A percentile compares a stretch with the other conserved stretches of the same genome.
phyloP scores from a whole-genome alignment of 345 rosid genomes.

The Hibiscus mutabilis region DNA sequence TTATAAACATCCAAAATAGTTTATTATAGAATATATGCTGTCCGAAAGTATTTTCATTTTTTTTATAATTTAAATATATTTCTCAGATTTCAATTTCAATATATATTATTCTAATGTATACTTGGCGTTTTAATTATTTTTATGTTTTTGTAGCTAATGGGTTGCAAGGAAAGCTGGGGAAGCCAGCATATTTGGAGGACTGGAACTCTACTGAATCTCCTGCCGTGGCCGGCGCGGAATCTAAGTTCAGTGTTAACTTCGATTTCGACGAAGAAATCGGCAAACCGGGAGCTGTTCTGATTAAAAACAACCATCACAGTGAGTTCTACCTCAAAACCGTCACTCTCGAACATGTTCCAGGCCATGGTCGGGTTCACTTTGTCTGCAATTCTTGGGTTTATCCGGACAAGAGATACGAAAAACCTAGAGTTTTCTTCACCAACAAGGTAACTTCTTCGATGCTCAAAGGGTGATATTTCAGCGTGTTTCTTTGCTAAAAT shows the following conservation, averaged over 20 bases:
- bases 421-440: conserved; percentile 66
- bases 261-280: conserved; percentile 56
- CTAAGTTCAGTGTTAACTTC: conserved; percentile 41
- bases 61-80: no score
- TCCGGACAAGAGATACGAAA: conserved; percentile 41
- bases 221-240: conserved; percentile 39
- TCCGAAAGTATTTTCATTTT: no score
- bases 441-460: conserved; percentile 45
- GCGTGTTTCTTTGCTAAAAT: background rate
- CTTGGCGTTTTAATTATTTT: background rate
- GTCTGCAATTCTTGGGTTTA: conserved; percentile 88
- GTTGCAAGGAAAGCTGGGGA: conserved; percentile 46
- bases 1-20: no score
- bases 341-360: conserved; percentile 68
- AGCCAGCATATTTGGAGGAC: conserved; percentile 47
- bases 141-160: background rate
- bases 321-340: conserved; percentile 66
- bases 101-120: no score
- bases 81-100: no score
- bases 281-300: conserved; percentile 58
- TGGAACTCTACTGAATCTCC: conserved; percentile 32
- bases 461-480: background rate
- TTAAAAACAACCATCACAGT: conserved; percentile 49
- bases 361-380: conserved; percentile 57
- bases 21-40: no score